Percentiles rank a stretch among this genome's conserved stretches.
phyloP scores from a whole-genome alignment of 805 yeast genomes.

The Grigorovia jiainica region DNA sequence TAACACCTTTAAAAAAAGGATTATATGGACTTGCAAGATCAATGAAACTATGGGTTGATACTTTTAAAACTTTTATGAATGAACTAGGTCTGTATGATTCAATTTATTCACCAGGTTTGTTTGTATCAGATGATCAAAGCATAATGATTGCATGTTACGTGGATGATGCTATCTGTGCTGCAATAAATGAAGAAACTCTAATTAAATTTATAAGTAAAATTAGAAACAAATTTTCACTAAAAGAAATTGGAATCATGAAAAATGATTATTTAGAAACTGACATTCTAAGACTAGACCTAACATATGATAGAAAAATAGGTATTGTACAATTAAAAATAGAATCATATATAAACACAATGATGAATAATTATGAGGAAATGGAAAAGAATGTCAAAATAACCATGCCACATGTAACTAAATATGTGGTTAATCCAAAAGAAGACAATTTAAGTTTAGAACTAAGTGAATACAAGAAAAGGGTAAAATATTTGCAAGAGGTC shows the following conservation, averaged over 20 bases:
- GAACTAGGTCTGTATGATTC: conserved; percentile 4
- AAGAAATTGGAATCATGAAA: conserved; percentile 6
- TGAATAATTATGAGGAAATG: neutral
- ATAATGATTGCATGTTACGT: conserved; percentile 8
- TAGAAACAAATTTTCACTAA: conserved; percentile 2
- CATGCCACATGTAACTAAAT: neutral
- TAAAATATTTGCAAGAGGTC: conserved; percentile 1
- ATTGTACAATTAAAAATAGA: neutral
- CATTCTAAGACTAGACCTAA: conserved; percentile 5
- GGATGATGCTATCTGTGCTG: conserved; percentile 9
- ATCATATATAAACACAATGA: neutral
- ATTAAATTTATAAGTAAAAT: conserved; percentile 2
- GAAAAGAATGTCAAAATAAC: neutral
- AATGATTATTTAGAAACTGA: conserved; percentile 3
- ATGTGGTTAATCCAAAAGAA: neutral
- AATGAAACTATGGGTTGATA: conserved; percentile 5
- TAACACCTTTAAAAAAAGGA: conserved; percentile 2
- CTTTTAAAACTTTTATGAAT: conserved; percentile 5
- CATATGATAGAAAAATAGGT: conserved; percentile 1
- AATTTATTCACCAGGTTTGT: conserved; percentile 6
- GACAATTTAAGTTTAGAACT: neutral
- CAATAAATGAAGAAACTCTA: conserved; percentile 1
- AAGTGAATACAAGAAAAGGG: conserved; percentile 1
- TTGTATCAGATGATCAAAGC: neutral
- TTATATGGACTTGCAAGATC: conserved; percentile 5